Evolutionary conservation across 1,139 yeast genomes (phyloP).

Genomic region (Groenewaldozyma sp.): DNA sequence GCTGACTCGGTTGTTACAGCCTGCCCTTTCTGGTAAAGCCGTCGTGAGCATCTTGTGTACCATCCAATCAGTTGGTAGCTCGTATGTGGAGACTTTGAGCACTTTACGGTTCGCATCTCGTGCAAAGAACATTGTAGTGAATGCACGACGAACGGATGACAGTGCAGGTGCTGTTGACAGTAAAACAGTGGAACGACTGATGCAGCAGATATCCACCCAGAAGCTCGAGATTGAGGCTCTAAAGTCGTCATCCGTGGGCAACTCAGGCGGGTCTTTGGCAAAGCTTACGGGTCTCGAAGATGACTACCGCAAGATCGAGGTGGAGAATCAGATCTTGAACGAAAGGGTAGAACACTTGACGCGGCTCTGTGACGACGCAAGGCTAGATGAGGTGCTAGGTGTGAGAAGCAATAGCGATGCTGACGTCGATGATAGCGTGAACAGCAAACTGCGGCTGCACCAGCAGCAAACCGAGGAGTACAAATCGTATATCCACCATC

Average conservation of each 20-base stretch:
- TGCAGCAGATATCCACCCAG: constrained; percentile 80
- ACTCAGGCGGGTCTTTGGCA: constrained; percentile 1
- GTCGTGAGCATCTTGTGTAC: constrained; percentile 77
- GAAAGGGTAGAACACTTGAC: constrained; percentile 64
- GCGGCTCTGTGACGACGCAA: constrained; percentile 50
- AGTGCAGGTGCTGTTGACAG: constrained; percentile 40
- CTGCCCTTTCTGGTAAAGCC: constrained; percentile 90
- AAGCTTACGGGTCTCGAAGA: constrained; percentile 3
- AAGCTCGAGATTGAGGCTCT: constrained; percentile 67
- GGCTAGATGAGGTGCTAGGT: constrained; percentile 38
- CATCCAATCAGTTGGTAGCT: constrained; percentile 74
- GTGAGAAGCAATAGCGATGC: constrained; percentile 11
- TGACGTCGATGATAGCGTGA: constrained; percentile 2
- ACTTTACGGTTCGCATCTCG: constrained; percentile 85
- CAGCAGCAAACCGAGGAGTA: constrained; percentile 45
- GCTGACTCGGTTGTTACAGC: constrained; percentile 72
- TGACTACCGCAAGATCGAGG: constrained; percentile 41
- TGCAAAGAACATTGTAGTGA: constrained; percentile 85
- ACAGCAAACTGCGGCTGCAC: constrained; percentile 6
- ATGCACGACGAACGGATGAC: constrained; percentile 63
- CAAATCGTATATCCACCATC: constrained; percentile 50
- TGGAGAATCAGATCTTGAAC: constrained; percentile 51
- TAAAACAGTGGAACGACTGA: constrained; percentile 79
- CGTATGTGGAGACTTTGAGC: constrained; percentile 86
- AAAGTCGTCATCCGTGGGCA: background rate